Percentiles rank a stretch among this genome's conserved stretches.
These are phyloP conservation scores for Helotiales sp. DNA, from an alignment of 2,329 filamentous ascomycete genomes.

Conservation along the genomic window DNA sequence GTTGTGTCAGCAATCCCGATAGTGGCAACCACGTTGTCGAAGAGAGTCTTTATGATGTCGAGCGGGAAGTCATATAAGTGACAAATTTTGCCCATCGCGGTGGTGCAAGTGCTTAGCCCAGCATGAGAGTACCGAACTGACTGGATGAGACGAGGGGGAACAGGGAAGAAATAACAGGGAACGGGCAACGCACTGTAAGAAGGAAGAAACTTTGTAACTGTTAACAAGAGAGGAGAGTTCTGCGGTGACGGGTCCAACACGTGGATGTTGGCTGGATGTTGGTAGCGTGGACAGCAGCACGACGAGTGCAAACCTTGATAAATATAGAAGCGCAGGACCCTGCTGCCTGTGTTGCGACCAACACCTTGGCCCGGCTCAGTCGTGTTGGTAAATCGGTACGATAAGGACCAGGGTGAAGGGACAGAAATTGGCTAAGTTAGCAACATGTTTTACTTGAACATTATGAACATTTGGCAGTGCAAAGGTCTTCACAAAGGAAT, in stretches of 20 bases:
- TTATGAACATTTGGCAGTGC: too few relatives aligned
- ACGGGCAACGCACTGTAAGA: too few relatives aligned
- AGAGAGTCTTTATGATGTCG: background rate
- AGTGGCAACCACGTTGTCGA: background rate
- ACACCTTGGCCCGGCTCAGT: background rate
- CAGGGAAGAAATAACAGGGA: too few relatives aligned
- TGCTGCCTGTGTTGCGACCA: background rate
- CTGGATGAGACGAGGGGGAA: background rate
- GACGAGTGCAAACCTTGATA: background rate
- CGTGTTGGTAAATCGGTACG: too few relatives aligned
- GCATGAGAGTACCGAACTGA: background rate
- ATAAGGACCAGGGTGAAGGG: too few relatives aligned
- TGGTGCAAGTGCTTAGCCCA: background rate
- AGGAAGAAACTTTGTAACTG: too few relatives aligned
- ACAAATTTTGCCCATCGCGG: background rate
- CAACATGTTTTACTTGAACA: too few relatives aligned
- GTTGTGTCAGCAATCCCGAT: background rate
- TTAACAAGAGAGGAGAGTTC: too few relatives aligned
- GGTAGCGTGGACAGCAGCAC: background rate
- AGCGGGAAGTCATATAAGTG: background rate
- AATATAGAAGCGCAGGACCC: background rate
- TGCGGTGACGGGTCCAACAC: background rate
- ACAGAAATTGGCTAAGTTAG: too few relatives aligned
- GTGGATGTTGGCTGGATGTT: background rate
- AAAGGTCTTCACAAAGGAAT: too few relatives aligned